phyloP scores from a whole-genome alignment of 2,329 filamentous ascomycete species.

The Stachybotrys chlorohalonatus region DNA sequence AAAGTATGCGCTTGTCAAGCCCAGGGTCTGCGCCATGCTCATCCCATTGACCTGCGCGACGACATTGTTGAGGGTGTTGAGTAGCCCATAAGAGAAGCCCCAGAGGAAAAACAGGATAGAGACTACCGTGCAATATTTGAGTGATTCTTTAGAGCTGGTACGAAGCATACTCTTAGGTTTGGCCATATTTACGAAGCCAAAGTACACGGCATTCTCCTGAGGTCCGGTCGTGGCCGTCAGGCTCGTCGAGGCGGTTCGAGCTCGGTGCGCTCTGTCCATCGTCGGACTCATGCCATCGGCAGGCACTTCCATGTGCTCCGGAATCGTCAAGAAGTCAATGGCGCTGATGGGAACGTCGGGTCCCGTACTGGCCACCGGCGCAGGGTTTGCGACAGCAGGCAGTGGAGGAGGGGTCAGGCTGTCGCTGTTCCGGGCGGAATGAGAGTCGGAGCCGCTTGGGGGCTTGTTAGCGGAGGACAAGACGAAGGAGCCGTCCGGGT shows the following conservation, averaged over 20 bases:
- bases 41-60: conserved; percentile 56
- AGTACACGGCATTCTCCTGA: conserved; percentile 47
- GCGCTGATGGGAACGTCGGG: conserved; percentile 22
- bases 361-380: conserved; percentile 4
- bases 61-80: conserved; percentile 70
- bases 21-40: conserved; percentile 52
- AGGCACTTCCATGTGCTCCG: conserved; percentile 17
- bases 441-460: conserved; percentile 19
- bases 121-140: conserved; percentile 65
- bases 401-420: conserved; percentile 15
- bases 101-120: conserved; percentile 79
- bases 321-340: conserved; percentile 38
- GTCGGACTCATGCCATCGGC: conserved; percentile 5
- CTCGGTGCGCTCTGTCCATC: not conserved
- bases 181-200: conserved; percentile 68
- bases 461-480: conserved; percentile 15
- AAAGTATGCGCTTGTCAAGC: conserved; percentile 63
- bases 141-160: conserved; percentile 52
- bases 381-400: conserved; percentile 5
- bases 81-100: conserved; percentile 82
- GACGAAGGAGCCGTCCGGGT: conserved; percentile 33
- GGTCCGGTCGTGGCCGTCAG: conserved; percentile 23
- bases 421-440: conserved; percentile 11
- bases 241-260: conserved; percentile 16
- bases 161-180: conserved; percentile 62